Evolutionary conservation across 192 early-diverging fungal species (phyloP).

Genomic region (Diversispora eburnea): DNA sequence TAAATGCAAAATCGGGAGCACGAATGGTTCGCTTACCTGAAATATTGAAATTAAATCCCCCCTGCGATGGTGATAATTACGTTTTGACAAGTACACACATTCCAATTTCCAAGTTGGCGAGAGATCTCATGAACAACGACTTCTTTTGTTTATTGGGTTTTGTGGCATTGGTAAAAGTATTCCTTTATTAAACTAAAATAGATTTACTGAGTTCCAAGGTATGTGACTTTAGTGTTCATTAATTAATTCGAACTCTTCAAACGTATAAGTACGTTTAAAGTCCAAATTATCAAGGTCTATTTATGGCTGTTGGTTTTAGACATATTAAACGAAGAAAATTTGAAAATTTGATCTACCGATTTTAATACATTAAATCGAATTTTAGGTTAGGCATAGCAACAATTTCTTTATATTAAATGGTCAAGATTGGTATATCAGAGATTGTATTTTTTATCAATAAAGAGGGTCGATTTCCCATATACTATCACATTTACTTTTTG

Average conservation of each 20-base stretch:
- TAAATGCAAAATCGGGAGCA: slow-evolving; percentile 21
- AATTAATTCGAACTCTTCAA: slow-evolving; percentile 18
- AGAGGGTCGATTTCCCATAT: no score
- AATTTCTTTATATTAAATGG: no score
- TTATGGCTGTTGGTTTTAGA: slow-evolving; percentile 1
- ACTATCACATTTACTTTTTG: no score
- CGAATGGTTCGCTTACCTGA: slow-evolving; percentile 7
- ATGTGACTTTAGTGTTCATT: slow-evolving; percentile 1
- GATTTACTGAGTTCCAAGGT: slow-evolving; percentile 8
- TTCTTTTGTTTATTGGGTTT: slow-evolving; percentile 4
- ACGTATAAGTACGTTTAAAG: background rate
- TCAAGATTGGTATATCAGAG: no score
- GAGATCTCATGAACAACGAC: background rate
- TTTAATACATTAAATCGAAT: no score
- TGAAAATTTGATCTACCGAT: background rate
- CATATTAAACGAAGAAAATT: background rate
- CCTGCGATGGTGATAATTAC: slow-evolving; percentile 5
- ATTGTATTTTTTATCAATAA: no score
- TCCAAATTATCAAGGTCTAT: slow-evolving; percentile 1
- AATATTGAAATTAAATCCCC: slow-evolving; percentile 26
- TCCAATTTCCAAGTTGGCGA: slow-evolving; percentile 23
- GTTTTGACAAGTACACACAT: slow-evolving; percentile 23
- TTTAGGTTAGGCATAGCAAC: no score
- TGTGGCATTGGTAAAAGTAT: slow-evolving; percentile 14
- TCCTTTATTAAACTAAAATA: slow-evolving; percentile 9